These are phyloP conservation scores for Hymenoscyphus fructigenus DNA, from an alignment of 2,329 filamentous ascomycete genomes.

Conservation along the genomic window DNA sequence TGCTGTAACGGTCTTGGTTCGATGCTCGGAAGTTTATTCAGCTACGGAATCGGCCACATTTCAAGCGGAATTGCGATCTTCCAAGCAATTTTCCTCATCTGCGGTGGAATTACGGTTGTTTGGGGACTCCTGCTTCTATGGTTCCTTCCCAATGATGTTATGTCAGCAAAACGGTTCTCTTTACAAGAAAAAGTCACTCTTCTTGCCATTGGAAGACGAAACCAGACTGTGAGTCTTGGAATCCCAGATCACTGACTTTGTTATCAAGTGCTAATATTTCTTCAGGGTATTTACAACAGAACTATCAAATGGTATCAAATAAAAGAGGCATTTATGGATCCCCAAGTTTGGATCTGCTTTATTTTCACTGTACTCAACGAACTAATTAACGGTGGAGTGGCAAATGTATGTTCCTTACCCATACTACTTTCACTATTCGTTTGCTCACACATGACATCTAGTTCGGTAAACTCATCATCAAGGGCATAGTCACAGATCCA, in stretches of 20 bases:
- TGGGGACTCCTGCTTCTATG: slow-evolving; percentile 43
- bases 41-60: slow-evolving; percentile 45
- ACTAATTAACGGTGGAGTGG: slow-evolving; percentile 51
- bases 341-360: slow-evolving; percentile 46
- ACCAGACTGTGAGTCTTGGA: slow-evolving; percentile 7
- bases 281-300: slow-evolving; percentile 45
- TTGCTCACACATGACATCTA: background rate
- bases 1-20: slow-evolving; percentile 59
- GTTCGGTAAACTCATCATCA: slow-evolving; percentile 56
- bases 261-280: background rate
- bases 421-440: background rate
- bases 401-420: slow-evolving; percentile 37
- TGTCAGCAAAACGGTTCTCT: slow-evolving; percentile 43
- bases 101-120: slow-evolving; percentile 44
- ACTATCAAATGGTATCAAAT: slow-evolving; percentile 50
- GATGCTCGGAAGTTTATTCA: slow-evolving; percentile 59
- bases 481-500: slow-evolving; percentile 44
- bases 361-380: slow-evolving; percentile 52
- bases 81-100: slow-evolving; percentile 46
- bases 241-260: background rate
- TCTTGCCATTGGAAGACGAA: slow-evolving; percentile 41
- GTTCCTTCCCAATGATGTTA: slow-evolving; percentile 45
- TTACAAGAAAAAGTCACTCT: slow-evolving; percentile 45
- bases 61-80: slow-evolving; percentile 38
- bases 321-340: slow-evolving; percentile 45